These are phyloP conservation scores for Quercus mongolica DNA, from an alignment of 306 rosid species.

Conservation along the genomic window DNA sequence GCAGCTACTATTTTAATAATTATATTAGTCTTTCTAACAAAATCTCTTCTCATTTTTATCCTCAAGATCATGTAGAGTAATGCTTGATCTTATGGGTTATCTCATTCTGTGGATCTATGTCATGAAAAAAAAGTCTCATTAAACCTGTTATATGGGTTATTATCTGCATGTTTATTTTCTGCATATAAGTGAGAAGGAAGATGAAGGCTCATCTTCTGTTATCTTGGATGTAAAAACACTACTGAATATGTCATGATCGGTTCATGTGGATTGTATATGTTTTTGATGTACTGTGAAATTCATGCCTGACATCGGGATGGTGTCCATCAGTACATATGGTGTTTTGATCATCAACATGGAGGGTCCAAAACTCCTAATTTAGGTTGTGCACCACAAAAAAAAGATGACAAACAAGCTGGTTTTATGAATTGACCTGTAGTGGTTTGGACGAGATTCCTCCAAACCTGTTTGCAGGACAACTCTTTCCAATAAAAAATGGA, in stretches of 20 bases:
- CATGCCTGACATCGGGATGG: not conserved
- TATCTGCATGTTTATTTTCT: constrained; percentile 5
- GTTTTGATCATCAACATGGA: not conserved
- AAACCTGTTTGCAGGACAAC: too few species aligned
- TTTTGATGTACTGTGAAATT: not conserved
- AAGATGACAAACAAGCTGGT: not conserved
- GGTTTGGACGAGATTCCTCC: too few species aligned
- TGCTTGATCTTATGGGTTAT: not conserved
- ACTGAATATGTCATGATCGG: not conserved
- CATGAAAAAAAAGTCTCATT: not conserved
- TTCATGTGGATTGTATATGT: not conserved
- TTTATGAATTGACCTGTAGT: too few species aligned
- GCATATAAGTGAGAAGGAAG: constrained; percentile 1
- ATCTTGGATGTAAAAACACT: not conserved
- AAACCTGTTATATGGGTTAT: not conserved
- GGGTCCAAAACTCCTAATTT: not conserved
- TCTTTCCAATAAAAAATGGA: too few species aligned
- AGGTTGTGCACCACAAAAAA: not conserved
- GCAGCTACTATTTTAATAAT: not conserved
- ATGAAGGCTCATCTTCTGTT: not conserved
- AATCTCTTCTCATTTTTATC: not conserved
- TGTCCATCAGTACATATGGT: not conserved
- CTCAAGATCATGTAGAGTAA: not conserved
- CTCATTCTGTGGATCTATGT: constrained; percentile 3
- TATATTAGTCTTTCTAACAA: constrained; percentile 2